Percentiles rank a stretch among this genome's conserved stretches.
Conservation (phyloP, 2,329 filamentous ascomycete species). For the Whalleya microplaca region DNA sequence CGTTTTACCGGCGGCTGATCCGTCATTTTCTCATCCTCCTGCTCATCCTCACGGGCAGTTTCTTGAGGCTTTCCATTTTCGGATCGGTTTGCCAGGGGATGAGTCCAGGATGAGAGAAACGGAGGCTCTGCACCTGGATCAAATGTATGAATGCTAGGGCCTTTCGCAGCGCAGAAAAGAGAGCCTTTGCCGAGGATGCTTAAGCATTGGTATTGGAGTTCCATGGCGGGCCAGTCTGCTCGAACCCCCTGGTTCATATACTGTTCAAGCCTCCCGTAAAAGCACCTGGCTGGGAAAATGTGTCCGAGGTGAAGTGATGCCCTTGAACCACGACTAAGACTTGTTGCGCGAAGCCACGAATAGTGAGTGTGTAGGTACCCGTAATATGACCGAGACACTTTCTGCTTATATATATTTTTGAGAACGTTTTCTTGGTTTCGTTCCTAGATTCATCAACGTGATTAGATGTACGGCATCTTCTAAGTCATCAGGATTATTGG, state of each 20-base stretch:
- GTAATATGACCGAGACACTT: neutral
- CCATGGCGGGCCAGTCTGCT: slow-evolving; percentile 21
- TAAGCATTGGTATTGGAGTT: slow-evolving; percentile 66
- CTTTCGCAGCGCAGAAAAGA: slow-evolving; percentile 74
- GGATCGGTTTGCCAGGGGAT: slow-evolving; percentile 23
- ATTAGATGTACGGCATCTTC: too few relatives aligned
- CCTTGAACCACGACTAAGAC: neutral
- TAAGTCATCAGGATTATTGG: too few relatives aligned
- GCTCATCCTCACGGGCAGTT: slow-evolving; percentile 8
- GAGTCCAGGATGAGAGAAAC: slow-evolving; percentile 33
- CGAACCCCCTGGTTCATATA: neutral
- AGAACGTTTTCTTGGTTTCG: neutral
- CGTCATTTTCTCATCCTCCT: slow-evolving; percentile 13
- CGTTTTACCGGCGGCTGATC: slow-evolving; percentile 31
- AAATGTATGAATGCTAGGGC: slow-evolving; percentile 72
- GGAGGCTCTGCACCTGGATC: slow-evolving; percentile 43
- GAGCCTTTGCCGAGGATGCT: slow-evolving; percentile 48
- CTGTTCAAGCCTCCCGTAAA: neutral
- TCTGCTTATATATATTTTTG: neutral
- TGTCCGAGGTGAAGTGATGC: neutral
- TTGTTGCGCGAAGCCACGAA: too few relatives aligned
- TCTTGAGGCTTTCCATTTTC: slow-evolving; percentile 6
- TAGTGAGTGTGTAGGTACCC: too few relatives aligned
- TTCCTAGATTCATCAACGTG: neutral
- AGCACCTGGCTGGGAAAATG: neutral